These are phyloP conservation scores for Jaapia argillacea DNA, from an alignment of 768 basidiomycete species.

Conservation along the genomic window DNA sequence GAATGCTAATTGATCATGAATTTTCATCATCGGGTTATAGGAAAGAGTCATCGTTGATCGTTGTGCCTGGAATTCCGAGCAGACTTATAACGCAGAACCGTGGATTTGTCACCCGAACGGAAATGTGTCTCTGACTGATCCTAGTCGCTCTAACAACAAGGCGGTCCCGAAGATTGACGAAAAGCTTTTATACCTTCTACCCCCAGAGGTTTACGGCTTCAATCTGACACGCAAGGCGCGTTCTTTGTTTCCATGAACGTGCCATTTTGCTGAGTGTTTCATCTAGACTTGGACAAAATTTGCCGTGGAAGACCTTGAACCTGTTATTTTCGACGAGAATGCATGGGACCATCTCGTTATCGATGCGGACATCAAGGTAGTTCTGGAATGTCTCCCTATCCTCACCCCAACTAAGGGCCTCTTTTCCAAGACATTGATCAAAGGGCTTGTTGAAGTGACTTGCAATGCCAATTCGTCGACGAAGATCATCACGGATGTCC, in stretches of 20 bases:
- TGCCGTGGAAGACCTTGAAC: constrained; percentile 1
- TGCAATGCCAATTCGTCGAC: constrained; percentile 10
- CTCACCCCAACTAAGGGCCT: background rate
- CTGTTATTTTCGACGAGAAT: background rate
- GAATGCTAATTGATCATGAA: constrained; percentile 5
- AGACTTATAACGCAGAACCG: constrained; percentile 3
- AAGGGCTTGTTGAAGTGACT: constrained; percentile 17
- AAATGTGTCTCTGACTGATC: background rate
- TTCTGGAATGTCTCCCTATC: background rate
- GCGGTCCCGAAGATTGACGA: background rate
- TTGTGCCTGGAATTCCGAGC: constrained; percentile 4
- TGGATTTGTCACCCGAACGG: background rate
- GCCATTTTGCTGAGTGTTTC: background rate
- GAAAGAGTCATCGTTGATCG: constrained; percentile 14
- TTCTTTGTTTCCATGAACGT: background rate
- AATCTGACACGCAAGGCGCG: background rate
- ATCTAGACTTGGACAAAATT: background rate
- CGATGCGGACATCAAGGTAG: constrained; percentile 1
- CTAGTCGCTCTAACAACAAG: background rate
- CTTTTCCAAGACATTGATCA: constrained; percentile 12
- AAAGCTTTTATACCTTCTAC: background rate
- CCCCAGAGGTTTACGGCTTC: background rate
- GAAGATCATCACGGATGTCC: constrained; percentile 9
- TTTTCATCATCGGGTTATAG: constrained; percentile 4
- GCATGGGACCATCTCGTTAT: constrained; percentile 1